Conservation (phyloP, 495 filamentous ascomycete genomes). For the Melanomma pulvis-pyrius region DNA sequence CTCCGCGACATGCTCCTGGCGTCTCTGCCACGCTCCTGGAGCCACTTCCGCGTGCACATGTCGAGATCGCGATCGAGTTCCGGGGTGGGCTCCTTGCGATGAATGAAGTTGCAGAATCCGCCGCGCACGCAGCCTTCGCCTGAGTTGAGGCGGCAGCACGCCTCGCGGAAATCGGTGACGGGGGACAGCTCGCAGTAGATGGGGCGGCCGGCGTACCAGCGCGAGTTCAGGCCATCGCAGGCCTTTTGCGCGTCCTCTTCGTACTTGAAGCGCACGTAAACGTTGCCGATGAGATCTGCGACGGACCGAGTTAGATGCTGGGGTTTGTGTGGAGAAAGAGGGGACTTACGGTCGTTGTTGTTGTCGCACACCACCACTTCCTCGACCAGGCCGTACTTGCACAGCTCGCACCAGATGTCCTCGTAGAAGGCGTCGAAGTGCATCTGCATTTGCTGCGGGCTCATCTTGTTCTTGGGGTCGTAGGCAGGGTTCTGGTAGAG, state of each 20-base stretch:
- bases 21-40: constrained; percentile 82
- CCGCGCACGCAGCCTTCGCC: constrained; percentile 95
- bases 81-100: constrained; percentile 86
- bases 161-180: constrained; percentile 98
- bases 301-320: constrained; percentile 5
- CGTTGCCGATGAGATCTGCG: constrained; percentile 92
- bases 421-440: constrained; percentile 99
- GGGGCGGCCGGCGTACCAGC: constrained; percentile 96
- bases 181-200: constrained; percentile 98
- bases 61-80: constrained; percentile 89
- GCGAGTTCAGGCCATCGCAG: constrained; percentile 89
- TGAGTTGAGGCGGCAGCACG: constrained; percentile 90
- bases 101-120: constrained; percentile 99
- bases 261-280: constrained; percentile 99
- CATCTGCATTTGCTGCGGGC: constrained; percentile 89
- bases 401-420: constrained; percentile 98
- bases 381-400: constrained; percentile 52
- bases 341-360: constrained; percentile 86
- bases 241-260: constrained; percentile 92
- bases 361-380: constrained; percentile 57
- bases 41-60: constrained; percentile 92
- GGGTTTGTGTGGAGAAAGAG: constrained; percentile 3
- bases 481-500: constrained; percentile 99
- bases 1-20: constrained; percentile 68
- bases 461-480: constrained; percentile 96